Evolutionary conservation across 495 filamentous ascomycete species (phyloP).

Genomic region (Aspergillus haitiensis): DNA sequence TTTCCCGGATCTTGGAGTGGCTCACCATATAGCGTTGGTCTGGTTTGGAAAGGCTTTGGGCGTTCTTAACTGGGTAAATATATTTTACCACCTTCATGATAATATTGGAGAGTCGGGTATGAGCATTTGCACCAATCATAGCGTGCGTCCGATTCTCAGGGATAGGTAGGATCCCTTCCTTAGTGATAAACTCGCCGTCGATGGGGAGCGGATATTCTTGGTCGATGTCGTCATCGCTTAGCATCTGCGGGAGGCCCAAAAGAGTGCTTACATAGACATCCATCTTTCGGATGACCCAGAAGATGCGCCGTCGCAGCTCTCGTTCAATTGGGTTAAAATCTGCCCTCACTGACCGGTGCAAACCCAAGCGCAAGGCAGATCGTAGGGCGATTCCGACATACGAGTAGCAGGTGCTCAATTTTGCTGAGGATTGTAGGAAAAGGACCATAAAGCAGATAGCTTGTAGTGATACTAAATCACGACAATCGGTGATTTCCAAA

Average conservation of each 20-base stretch:
- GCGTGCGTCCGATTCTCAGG: slow-evolving; percentile 72
- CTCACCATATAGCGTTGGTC: slow-evolving; percentile 79
- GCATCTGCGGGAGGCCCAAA: slow-evolving; percentile 79
- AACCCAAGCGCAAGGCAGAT: slow-evolving; percentile 79
- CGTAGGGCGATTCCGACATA: slow-evolving; percentile 89
- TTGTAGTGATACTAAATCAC: slow-evolving; percentile 82
- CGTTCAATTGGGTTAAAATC: slow-evolving; percentile 83
- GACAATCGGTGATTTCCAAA: slow-evolving; percentile 87
- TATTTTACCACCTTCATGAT: slow-evolving; percentile 83
- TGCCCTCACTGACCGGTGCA: slow-evolving; percentile 75
- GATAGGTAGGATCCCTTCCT: slow-evolving; percentile 68
- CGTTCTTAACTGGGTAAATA: slow-evolving; percentile 84
- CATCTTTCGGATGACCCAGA: slow-evolving; percentile 91
- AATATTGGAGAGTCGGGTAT: slow-evolving; percentile 74
- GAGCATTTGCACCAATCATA: slow-evolving; percentile 81
- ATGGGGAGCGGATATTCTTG: slow-evolving; percentile 81
- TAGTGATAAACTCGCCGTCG: slow-evolving; percentile 90
- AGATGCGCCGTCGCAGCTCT: slow-evolving; percentile 79
- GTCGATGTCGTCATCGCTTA: slow-evolving; percentile 88
- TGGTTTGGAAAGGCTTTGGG: slow-evolving; percentile 46
- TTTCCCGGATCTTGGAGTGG: slow-evolving; percentile 84
- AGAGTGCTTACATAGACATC: slow-evolving; percentile 91
- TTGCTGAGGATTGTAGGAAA: slow-evolving; percentile 87
- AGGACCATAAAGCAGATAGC: slow-evolving; percentile 89
- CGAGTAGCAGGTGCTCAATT: slow-evolving; percentile 89